A percentile compares a stretch with the other conserved stretches of the same genome.
Conservation (phyloP, 1,139 yeast species). For the Candida freyschussii region DNA sequence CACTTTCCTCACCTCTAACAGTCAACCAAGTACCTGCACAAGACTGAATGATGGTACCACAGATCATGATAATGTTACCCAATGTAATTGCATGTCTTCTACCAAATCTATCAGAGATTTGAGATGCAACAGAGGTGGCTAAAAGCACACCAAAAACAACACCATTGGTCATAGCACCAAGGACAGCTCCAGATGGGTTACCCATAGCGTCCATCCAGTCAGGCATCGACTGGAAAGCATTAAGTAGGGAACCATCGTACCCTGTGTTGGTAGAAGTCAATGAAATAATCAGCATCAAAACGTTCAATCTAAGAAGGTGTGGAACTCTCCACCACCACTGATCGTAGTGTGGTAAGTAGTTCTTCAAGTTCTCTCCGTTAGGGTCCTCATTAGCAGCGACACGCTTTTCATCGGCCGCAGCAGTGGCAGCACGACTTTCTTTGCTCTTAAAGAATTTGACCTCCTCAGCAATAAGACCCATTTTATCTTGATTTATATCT, state of each 20-base stretch:
- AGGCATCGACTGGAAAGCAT: constrained; percentile 43
- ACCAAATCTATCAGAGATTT: constrained; percentile 42
- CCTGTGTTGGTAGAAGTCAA: constrained; percentile 46
- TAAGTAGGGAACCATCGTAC: constrained; percentile 48
- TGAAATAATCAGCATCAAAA: constrained; percentile 36
- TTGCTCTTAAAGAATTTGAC: constrained; percentile 17
- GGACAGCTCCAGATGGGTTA: constrained; percentile 37
- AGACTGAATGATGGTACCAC: constrained; percentile 44
- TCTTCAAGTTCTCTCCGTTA: constrained; percentile 12
- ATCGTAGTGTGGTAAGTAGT: constrained; percentile 28
- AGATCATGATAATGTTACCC: constrained; percentile 37
- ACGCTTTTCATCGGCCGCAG: background rate
- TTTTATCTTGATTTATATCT: constrained; percentile 5
- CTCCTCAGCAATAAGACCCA: constrained; percentile 25
- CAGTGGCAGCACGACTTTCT: background rate
- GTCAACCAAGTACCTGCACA: constrained; percentile 29
- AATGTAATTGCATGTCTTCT: constrained; percentile 38
- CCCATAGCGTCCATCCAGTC: constrained; percentile 36
- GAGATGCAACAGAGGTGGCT: constrained; percentile 28
- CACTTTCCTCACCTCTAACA: constrained; percentile 14
- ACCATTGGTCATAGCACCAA: constrained; percentile 48
- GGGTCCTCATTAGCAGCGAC: constrained; percentile 5
- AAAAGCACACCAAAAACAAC: constrained; percentile 43
- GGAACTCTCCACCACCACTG: constrained; percentile 32
- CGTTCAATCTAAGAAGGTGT: constrained; percentile 36